Evolutionary conservation across 148 eudicot species (phyloP).

Genomic region (Euryodendron excelsum): DNA sequence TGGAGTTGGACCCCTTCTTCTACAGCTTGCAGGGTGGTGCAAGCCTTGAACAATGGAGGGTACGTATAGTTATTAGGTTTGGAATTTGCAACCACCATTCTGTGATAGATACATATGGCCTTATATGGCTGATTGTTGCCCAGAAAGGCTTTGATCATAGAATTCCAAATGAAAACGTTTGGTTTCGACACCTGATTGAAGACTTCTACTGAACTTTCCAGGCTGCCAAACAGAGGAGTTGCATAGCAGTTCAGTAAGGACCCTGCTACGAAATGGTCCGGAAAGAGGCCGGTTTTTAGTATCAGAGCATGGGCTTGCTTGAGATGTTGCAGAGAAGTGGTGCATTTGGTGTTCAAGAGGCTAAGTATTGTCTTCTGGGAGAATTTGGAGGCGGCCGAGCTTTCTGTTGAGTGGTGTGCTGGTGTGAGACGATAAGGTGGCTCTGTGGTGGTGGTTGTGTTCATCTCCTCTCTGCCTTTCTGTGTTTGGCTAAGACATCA

Average conservation of each 20-base stretch:
- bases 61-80: conserved; percentile 37
- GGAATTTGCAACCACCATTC: conserved; percentile 22
- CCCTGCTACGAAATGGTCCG: conserved; percentile 39
- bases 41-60: conserved; percentile 41
- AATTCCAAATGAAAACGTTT: conserved; percentile 41
- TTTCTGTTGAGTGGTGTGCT: conserved; percentile 5
- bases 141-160: conserved; percentile 30
- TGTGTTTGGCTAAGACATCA: not conserved
- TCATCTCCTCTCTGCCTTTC: not conserved
- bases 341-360: conserved; percentile 32
- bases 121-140: conserved; percentile 21
- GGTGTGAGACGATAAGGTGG: conserved; percentile 21
- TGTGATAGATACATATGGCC: conserved; percentile 12
- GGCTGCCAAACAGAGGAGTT: conserved; percentile 18
- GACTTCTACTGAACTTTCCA: conserved; percentile 14
- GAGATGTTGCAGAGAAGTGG: conserved; percentile 30
- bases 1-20: conserved; percentile 33
- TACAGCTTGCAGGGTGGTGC: conserved; percentile 14
- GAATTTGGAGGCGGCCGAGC: conserved; percentile 8
- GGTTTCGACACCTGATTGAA: conserved; percentile 26
- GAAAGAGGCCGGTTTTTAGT: conserved; percentile 27
- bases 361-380: conserved; percentile 27
- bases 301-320: conserved; percentile 38
- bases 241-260: conserved; percentile 29
- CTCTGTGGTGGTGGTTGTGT: conserved; percentile 18